These are phyloP conservation scores for Paramecium biaurelia DNA, from an alignment of 73 alveolate genomes.

Conservation along the genomic window DNA sequence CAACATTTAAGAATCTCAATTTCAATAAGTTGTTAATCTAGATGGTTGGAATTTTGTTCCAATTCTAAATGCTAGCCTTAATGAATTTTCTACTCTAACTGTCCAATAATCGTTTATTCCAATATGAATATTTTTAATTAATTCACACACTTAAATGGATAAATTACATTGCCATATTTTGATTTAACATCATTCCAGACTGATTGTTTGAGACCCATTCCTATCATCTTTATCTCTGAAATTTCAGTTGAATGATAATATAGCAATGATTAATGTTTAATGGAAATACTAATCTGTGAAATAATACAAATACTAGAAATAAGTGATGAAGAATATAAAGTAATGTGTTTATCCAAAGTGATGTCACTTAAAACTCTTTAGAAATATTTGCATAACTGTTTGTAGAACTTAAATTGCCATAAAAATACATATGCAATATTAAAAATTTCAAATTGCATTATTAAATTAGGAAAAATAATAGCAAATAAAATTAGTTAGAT, in stretches of 20 bases:
- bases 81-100: slow-evolving; percentile 36
- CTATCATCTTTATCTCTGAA: neutral
- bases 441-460: neutral
- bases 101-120: slow-evolving; percentile 20
- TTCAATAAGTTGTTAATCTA: neutral
- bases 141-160: neutral
- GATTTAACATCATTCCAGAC: neutral
- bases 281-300: too few species aligned
- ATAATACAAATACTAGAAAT: too few species aligned
- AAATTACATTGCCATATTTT: neutral
- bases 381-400: neutral
- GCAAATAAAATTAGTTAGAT: neutral
- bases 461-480: neutral
- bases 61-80: neutral
- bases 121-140: neutral
- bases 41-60: slow-evolving; percentile 57
- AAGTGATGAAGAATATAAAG: neutral
- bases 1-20: neutral
- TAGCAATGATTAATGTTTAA: neutral
- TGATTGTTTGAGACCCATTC: neutral
- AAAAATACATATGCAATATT: neutral
- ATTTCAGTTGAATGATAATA: neutral
- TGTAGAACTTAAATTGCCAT: neutral
- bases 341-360: neutral
- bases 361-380: neutral